phyloP scores from a whole-genome alignment of 805 yeast species.

The Metschnikowia continentalis region DNA sequence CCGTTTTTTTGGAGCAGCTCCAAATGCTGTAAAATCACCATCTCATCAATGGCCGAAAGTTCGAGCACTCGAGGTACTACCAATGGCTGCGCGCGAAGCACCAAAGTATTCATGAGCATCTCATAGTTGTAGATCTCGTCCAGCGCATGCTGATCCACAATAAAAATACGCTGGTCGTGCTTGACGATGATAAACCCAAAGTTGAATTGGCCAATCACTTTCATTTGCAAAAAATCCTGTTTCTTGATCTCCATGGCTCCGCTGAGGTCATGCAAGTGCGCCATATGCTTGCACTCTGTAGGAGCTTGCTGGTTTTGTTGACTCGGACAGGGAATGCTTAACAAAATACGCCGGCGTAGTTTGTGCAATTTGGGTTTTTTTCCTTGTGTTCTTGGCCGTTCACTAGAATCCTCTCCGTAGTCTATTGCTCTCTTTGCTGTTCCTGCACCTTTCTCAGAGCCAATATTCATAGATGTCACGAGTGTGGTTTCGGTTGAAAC shows the following conservation, averaged over 20 bases:
- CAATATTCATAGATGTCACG: not conserved
- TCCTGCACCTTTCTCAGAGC: not conserved
- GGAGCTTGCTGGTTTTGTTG: not conserved
- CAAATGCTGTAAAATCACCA: constrained; percentile 58
- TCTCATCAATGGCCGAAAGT: constrained; percentile 73
- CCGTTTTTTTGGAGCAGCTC: constrained; percentile 70
- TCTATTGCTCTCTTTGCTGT: not conserved
- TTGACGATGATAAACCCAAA: constrained; percentile 85
- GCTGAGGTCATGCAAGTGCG: constrained; percentile 12
- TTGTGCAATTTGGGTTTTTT: not conserved
- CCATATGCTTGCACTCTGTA: constrained; percentile 2
- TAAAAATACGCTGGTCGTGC: constrained; percentile 59
- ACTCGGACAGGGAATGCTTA: not conserved
- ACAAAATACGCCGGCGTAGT: not conserved
- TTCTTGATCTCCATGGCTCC: constrained; percentile 47
- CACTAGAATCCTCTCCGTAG: not conserved
- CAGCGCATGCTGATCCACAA: constrained; percentile 95
- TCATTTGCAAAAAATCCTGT: constrained; percentile 69
- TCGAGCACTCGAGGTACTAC: constrained; percentile 59
- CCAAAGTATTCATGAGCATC: constrained; percentile 49
- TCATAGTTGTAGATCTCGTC: constrained; percentile 95
- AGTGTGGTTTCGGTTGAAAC: not conserved
- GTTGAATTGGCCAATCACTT: constrained; percentile 88
- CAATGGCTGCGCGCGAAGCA: constrained; percentile 57
- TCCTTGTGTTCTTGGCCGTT: not conserved